A percentile compares a stretch with the other conserved stretches of the same genome.
Evolutionary conservation across 805 yeast species (phyloP).

Genomic region (Danielia reshetovae): DNA sequence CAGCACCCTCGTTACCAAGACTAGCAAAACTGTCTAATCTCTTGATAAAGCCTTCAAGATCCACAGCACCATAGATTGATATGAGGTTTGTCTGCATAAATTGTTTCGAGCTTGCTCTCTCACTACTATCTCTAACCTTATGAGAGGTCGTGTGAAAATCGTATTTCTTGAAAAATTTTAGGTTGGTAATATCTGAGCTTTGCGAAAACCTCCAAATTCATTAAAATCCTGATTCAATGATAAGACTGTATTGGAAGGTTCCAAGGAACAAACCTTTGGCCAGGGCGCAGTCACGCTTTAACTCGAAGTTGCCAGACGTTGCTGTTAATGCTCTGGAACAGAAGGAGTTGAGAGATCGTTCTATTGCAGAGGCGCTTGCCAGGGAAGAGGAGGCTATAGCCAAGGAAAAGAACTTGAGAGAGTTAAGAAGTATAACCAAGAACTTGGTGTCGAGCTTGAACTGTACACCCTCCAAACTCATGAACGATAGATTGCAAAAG

Average conservation of each 20-base stretch:
- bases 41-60: no score
- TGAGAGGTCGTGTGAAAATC: slow-evolving; percentile 3
- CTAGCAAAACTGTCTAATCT: no score
- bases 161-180: slow-evolving; percentile 1
- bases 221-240: no score
- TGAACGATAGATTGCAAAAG: slow-evolving; percentile 25
- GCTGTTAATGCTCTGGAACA: slow-evolving; percentile 10
- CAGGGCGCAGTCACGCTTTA: slow-evolving; percentile 1
- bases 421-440: slow-evolving; percentile 25
- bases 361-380: slow-evolving; percentile 42
- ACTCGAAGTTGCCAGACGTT: not conserved
- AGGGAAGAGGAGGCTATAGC: slow-evolving; percentile 39
- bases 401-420: slow-evolving; percentile 31
- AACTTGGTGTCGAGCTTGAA: slow-evolving; percentile 30
- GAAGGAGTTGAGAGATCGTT: slow-evolving; percentile 34
- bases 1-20: not conserved
- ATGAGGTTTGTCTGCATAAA: no score
- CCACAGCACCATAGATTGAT: no score
- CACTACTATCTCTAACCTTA: no score
- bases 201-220: not conserved
- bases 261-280: not conserved
- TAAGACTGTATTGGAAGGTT: not conserved
- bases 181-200: not conserved
- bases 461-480: slow-evolving; percentile 28
- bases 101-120: no score